Conservation (phyloP, 1,139 yeast species). For the Magnusiomyces tetraspermus region DNA sequence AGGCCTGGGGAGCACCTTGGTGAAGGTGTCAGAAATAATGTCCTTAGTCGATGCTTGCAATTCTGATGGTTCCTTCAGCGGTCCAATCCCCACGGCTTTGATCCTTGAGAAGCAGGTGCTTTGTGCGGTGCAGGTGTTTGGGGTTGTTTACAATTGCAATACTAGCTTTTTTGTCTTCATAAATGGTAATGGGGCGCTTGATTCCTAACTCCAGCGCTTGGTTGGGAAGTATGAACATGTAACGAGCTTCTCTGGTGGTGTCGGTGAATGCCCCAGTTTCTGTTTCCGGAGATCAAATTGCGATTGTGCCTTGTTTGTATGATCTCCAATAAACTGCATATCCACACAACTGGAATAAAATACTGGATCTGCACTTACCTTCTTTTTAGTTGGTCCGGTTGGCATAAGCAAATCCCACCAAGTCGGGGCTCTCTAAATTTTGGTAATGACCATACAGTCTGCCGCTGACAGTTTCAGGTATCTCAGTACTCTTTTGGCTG, state of each 20-base stretch:
- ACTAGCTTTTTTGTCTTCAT: background rate
- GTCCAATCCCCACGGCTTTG: background rate
- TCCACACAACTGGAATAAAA: background rate
- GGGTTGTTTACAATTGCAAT: background rate
- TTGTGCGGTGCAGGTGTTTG: background rate
- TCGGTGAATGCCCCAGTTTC: background rate
- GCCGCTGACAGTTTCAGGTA: background rate
- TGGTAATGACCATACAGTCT: background rate
- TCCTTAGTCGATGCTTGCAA: background rate
- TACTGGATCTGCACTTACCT: background rate
- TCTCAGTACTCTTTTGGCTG: background rate
- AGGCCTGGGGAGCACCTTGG: background rate
- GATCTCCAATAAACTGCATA: background rate
- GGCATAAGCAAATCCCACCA: background rate
- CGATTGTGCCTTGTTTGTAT: background rate
- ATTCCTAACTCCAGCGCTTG: background rate
- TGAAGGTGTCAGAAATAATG: background rate
- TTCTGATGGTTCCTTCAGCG: background rate
- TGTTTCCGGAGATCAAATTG: background rate
- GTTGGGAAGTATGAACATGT: background rate
- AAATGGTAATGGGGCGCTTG: background rate
- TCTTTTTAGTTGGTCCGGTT: background rate
- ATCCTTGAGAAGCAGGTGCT: background rate
- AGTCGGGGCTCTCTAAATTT: background rate
- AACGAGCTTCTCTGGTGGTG: background rate